Conservation (phyloP, 176 grass and related monocot genomes). For the Poa annua region DNA sequence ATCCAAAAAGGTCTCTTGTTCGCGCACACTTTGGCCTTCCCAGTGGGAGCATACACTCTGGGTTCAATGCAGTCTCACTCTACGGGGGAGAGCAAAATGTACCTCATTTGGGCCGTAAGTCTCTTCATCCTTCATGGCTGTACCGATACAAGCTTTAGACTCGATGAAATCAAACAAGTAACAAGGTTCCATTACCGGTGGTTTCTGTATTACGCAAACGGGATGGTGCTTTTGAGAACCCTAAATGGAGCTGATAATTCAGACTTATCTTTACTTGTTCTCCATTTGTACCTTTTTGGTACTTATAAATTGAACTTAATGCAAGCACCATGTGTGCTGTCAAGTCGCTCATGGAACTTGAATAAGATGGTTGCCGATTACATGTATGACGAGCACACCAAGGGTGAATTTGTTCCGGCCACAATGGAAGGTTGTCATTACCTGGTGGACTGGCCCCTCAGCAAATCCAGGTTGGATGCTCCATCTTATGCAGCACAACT, state of each 20-base stretch:
- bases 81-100: background rate
- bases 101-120: background rate
- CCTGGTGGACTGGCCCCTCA: constrained; percentile 34
- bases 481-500: constrained; percentile 12
- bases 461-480: background rate
- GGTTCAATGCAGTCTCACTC: constrained; percentile 34
- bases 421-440: constrained; percentile 46
- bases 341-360: constrained; percentile 28
- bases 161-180: constrained; percentile 18
- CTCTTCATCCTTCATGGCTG: background rate
- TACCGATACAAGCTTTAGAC: constrained; percentile 1
- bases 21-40: background rate
- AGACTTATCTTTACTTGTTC: background rate
- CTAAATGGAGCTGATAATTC: background rate
- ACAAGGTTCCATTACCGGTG: background rate
- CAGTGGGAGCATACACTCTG: background rate
- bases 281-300: background rate
- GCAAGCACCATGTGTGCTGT: background rate
- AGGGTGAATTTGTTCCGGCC: background rate
- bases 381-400: constrained; percentile 30
- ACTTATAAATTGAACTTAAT: background rate
- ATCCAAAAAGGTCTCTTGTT: constrained; percentile 7
- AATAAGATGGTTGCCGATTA: constrained; percentile 43
- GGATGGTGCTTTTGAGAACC: background rate
- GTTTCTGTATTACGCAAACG: background rate